A percentile compares a stretch with the other conserved stretches of the same genome.
These are phyloP conservation scores for Furcasterigmium furcatum DNA, from an alignment of 2,329 filamentous ascomycete genomes.

Conservation along the genomic window DNA sequence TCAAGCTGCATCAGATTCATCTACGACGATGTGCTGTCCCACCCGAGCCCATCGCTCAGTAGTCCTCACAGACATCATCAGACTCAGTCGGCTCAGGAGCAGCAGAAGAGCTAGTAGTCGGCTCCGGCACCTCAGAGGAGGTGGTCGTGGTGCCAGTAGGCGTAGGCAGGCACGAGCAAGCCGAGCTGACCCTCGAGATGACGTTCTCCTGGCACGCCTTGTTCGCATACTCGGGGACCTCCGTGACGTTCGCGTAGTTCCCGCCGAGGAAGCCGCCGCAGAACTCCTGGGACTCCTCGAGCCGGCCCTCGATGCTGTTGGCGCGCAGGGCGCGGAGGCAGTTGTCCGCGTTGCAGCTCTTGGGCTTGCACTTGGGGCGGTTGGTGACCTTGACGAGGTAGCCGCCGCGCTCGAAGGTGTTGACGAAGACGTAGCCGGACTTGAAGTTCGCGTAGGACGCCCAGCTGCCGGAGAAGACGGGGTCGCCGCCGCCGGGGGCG, in stretches of 20 bases:
- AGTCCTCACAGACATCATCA: neutral
- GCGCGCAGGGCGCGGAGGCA: slow-evolving; percentile 11
- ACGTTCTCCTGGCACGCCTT: slow-evolving; percentile 9
- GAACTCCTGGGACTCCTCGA: slow-evolving; percentile 11
- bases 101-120: neutral
- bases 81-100: neutral
- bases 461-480: slow-evolving; percentile 37
- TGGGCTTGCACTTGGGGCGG: slow-evolving; percentile 11
- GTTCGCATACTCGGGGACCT: slow-evolving; percentile 3
- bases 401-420: slow-evolving; percentile 36
- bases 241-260: slow-evolving; percentile 2
- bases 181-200: slow-evolving; percentile 11
- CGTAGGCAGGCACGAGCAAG: slow-evolving; percentile 10
- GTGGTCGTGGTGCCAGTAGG: too few species aligned
- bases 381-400: slow-evolving; percentile 29
- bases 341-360: slow-evolving; percentile 12
- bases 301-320: slow-evolving; percentile 5
- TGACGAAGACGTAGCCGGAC: slow-evolving; percentile 33
- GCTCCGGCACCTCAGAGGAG: neutral
- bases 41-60: too few species aligned
- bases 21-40: too few species aligned
- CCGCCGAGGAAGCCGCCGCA: slow-evolving; percentile 7
- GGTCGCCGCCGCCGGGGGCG: slow-evolving; percentile 23
- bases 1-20: too few species aligned
- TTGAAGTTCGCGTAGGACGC: slow-evolving; percentile 38